Base-by-base conservation (phyloP, 805 yeast species). In the Lipomyces mesembrius region DNA sequence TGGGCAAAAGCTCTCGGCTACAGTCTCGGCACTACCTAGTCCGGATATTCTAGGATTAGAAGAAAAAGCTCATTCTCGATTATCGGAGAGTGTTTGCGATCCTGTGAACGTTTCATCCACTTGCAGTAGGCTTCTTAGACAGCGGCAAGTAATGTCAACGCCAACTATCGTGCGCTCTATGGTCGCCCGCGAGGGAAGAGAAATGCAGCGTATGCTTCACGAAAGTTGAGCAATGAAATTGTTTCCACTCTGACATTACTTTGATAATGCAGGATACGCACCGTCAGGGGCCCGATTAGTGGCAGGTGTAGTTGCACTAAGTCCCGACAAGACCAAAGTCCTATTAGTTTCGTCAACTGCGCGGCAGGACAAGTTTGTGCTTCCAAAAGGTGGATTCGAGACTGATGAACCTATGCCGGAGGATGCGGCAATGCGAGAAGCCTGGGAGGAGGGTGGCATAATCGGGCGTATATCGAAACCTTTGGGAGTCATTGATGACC, bases 401-500 rank as follows among this genome's bases (percentile, higher is more conserved):
- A 76, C 76, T 35, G 99, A 95, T 77, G 99, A 81, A 66, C 64
- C 73, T 12, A 91, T 77, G 27, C 69, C 78, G 5, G 75, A 78
- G 67, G 76, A 77, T 63, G 74, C 90, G 4, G 98, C 98, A 0
- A 80, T 83, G 20, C 82, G 99, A 66, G 99, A 95, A 76, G 91
- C 97, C 0, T 95, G 99, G 99, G 99, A 95, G 77, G 99, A 95
- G 79, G 95, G 97, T 0, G 99, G 99, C 0, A 90, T 90, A 29
- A 84, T 83, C 46, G 97, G 98, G 7, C 79, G 76, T 20, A 82
- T 92, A 3, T 73, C 81, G 3, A 72, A 75, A 53, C 81, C 82
- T 66, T 79, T 94, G 54, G 96, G 94, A 0, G 80, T 84, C 0
- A 88, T 90, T 32, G 84, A 83, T 58, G 97, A 93, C 70, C 74